Conservation (phyloP, 176 grass and related monocot species). For the Aegilops sharonensis region DNA sequence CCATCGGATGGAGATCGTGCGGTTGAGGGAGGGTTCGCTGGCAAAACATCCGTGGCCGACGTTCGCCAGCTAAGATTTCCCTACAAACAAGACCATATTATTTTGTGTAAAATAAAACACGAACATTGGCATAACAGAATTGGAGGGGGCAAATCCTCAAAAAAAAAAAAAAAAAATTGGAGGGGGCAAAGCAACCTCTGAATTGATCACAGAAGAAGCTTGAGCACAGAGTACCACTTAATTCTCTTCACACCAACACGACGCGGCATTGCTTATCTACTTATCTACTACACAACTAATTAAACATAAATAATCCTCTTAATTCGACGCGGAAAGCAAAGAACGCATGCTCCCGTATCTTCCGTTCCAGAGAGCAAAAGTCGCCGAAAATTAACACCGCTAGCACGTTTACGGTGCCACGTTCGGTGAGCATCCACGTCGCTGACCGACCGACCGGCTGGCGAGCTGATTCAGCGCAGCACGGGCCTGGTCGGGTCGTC, state of each 20-base stretch:
- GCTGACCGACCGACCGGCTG: not conserved
- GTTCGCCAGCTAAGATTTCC: too few species aligned
- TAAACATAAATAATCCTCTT: not conserved
- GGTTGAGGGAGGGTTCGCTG: too few species aligned
- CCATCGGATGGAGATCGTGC: too few species aligned
- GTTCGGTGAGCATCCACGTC: not conserved
- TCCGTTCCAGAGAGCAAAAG: slow-evolving; percentile 4
- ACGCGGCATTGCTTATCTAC: not conserved
- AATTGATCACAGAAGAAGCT: not conserved
- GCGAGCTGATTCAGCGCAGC: not conserved
- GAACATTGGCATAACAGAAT: not conserved
- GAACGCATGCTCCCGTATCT: not conserved
- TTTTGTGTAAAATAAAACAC: not conserved
- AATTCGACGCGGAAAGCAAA: not conserved
- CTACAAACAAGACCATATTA: too few species aligned
- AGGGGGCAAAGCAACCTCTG: too few species aligned
- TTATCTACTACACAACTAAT: not conserved
- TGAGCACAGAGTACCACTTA: not conserved
- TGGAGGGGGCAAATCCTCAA: not conserved
- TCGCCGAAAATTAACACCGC: not conserved
- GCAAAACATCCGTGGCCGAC: too few species aligned
- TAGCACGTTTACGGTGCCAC: not conserved
- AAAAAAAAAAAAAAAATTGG: not conserved
- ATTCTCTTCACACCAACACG: not conserved
- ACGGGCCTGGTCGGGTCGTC: slow-evolving; percentile 45